A percentile compares a stretch with the other conserved stretches of the same genome.
Conservation (phyloP, 495 filamentous ascomycete genomes). For the Penicillium pancosmium region DNA sequence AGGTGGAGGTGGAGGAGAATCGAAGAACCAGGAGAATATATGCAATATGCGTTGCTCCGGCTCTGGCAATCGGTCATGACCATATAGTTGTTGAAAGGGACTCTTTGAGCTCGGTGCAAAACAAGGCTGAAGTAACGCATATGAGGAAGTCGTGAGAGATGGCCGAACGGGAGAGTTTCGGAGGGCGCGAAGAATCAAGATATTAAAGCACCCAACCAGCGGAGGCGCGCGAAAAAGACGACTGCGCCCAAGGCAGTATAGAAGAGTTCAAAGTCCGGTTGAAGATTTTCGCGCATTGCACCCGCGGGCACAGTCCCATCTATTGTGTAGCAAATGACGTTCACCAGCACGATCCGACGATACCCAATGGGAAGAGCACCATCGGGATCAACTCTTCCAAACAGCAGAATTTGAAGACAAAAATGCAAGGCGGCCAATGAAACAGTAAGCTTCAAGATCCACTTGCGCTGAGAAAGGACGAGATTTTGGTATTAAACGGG, state of each 20-base stretch:
- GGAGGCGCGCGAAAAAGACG: neutral
- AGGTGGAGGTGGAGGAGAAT: conserved; percentile 8
- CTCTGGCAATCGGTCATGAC: conserved; percentile 12
- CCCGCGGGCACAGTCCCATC: neutral
- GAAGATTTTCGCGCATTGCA: neutral
- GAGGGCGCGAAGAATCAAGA: neutral
- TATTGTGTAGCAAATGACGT: neutral
- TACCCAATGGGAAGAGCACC: neutral
- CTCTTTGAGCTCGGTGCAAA: conserved; percentile 13
- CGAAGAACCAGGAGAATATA: conserved; percentile 28
- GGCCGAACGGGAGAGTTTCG: conserved; percentile 2
- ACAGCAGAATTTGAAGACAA: conserved; percentile 1
- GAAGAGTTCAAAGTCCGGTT: neutral
- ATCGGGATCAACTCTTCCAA: conserved; percentile 6
- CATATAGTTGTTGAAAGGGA: conserved; percentile 15
- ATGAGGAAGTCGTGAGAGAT: conserved; percentile 14
- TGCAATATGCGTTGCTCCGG: conserved; percentile 27
- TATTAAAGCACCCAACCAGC: conserved; percentile 2
- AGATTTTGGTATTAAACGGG: conserved; percentile 45
- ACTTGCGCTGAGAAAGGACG: conserved; percentile 17
- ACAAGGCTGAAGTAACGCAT: conserved; percentile 7
- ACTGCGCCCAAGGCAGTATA: neutral
- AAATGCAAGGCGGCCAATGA: neutral
- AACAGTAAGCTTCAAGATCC: neutral
- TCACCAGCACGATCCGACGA: no score